These are phyloP conservation scores for Keithomyces neogunnii DNA, from an alignment of 2,329 filamentous ascomycete species.

Conservation along the genomic window DNA sequence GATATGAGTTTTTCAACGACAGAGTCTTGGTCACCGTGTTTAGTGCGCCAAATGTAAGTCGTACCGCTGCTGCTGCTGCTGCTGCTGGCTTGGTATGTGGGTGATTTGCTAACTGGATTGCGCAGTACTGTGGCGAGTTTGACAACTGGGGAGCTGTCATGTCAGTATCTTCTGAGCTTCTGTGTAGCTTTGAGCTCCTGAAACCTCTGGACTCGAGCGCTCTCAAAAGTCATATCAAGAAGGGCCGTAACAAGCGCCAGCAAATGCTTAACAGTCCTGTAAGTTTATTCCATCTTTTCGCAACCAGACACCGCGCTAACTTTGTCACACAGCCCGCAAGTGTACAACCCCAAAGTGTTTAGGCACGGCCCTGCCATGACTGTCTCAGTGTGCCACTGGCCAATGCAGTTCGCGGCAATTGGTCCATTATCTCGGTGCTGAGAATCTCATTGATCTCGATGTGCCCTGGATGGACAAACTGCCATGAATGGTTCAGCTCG, in stretches of 20 bases:
- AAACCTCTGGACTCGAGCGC: slow-evolving; percentile 95
- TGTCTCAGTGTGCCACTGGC: background rate
- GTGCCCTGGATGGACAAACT: background rate
- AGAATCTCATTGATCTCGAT: background rate
- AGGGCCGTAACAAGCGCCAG: slow-evolving; percentile 87
- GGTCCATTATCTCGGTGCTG: background rate
- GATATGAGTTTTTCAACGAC: slow-evolving; percentile 98
- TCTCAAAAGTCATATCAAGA: slow-evolving; percentile 98
- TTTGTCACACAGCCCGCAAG: slow-evolving; percentile 36
- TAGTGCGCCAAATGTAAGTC: slow-evolving; percentile 87
- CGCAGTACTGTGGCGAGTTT: slow-evolving; percentile 92
- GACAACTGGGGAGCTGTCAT: slow-evolving; percentile 99
- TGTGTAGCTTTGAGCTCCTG: slow-evolving; percentile 94
- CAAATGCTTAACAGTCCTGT: slow-evolving; percentile 95
- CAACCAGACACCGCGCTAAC: background rate
- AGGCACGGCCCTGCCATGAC: background rate
- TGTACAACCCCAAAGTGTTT: slow-evolving; percentile 44
- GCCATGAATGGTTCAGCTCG: background rate
- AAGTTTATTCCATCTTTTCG: slow-evolving; percentile 34
- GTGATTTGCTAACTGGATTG: slow-evolving; percentile 8
- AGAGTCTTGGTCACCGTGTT: slow-evolving; percentile 93
- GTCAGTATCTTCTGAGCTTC: slow-evolving; percentile 87
- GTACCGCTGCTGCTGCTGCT: background rate
- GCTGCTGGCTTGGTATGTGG: slow-evolving; percentile 13
- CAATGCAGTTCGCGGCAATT: background rate